Conservation (phyloP, 129 eudicot species). For the Gnaphalium uliginosum region DNA sequence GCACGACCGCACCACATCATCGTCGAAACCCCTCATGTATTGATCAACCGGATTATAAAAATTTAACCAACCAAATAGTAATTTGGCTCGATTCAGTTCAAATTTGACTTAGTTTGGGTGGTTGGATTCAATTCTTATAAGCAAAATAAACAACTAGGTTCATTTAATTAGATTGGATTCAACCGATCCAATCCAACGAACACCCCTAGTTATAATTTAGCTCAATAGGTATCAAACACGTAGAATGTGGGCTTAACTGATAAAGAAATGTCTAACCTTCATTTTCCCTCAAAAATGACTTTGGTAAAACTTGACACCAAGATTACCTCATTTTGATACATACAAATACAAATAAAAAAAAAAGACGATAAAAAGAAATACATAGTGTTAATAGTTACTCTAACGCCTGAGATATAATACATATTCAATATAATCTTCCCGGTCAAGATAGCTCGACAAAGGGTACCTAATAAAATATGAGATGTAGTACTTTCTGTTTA, state of each 20-base stretch:
- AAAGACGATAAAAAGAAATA: background rate
- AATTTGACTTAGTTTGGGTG: too few species aligned
- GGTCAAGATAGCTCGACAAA: background rate
- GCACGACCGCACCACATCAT: too few species aligned
- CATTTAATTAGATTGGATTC: too few species aligned
- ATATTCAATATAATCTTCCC: background rate
- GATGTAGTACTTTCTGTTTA: background rate
- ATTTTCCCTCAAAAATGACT: background rate
- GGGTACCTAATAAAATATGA: too few species aligned
- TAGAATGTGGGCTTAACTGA: background rate
- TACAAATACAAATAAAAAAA: background rate
- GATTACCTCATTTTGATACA: background rate
- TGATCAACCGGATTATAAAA: too few species aligned
- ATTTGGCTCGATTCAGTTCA: too few species aligned
- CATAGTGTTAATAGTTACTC: background rate
- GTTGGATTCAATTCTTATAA: too few species aligned
- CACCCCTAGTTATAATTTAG: background rate
- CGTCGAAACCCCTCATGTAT: too few species aligned
- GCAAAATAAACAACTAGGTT: too few species aligned
- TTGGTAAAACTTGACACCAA: background rate
- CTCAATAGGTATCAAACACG: constrained; percentile 6
- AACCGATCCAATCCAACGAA: too few species aligned
- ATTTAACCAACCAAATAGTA: too few species aligned
- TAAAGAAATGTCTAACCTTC: background rate
- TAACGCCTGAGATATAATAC: background rate